These are phyloP conservation scores for Albatrellus ellisii DNA, from an alignment of 768 basidiomycete genomes.

Conservation along the genomic window DNA sequence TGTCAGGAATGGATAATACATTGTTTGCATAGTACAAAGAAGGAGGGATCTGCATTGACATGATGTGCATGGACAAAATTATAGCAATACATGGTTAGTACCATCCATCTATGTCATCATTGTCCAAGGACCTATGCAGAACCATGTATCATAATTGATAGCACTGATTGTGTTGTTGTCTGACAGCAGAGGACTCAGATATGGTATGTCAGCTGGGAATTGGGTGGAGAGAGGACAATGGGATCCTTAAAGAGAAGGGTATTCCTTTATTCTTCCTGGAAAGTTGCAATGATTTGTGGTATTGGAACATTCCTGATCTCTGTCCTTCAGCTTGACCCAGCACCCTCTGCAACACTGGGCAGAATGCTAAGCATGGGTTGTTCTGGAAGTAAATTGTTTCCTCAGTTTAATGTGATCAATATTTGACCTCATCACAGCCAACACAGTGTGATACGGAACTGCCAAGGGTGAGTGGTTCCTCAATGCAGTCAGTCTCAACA, in stretches of 20 bases:
- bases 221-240: constrained; percentile 62
- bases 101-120: not conserved
- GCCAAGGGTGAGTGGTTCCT: constrained; percentile 88
- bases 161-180: not conserved
- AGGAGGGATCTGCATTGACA: constrained; percentile 71
- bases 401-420: not conserved
- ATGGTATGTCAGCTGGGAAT: constrained; percentile 63
- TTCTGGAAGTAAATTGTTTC: constrained; percentile 49
- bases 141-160: not conserved
- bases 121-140: not conserved
- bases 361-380: constrained; percentile 84
- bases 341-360: constrained; percentile 69
- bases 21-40: constrained; percentile 13
- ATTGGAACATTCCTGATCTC: not conserved
- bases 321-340: constrained; percentile 43
- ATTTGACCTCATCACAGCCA: constrained; percentile 30
- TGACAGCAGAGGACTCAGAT: constrained; percentile 53
- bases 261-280: constrained; percentile 81
- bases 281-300: not conserved
- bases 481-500: constrained; percentile 44
- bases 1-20: too few relatives aligned
- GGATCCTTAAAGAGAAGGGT: constrained; percentile 50
- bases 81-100: constrained; percentile 54
- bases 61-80: constrained; percentile 70
- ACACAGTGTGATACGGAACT: constrained; percentile 79